Percentiles rank a stretch among this genome's conserved stretches.
phyloP scores from a whole-genome alignment of 345 rosid species.

The Hypericum androsaemum region DNA sequence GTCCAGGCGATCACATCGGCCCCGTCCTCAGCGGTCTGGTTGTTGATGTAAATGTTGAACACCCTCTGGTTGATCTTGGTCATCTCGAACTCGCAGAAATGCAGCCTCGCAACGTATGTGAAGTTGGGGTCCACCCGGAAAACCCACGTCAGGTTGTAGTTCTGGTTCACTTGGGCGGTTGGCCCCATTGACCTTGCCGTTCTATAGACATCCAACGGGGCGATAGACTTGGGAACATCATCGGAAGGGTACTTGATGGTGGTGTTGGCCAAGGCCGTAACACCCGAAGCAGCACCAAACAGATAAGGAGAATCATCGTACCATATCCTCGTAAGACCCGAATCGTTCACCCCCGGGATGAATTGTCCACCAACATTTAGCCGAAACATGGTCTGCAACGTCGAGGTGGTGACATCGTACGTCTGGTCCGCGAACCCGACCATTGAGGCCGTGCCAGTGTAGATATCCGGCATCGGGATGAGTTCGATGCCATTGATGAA shows the following conservation, averaged over 20 bases:
- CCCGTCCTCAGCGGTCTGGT: slow-evolving; percentile 14
- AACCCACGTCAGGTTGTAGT: slow-evolving; percentile 11
- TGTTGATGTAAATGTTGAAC: slow-evolving; percentile 19
- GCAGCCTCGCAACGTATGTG: slow-evolving; percentile 16
- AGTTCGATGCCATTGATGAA: slow-evolving; percentile 23
- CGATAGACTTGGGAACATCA: slow-evolving; percentile 6
- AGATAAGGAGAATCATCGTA: slow-evolving; percentile 21
- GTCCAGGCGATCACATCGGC: slow-evolving; percentile 25
- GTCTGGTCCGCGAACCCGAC: slow-evolving; percentile 13
- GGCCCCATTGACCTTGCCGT: slow-evolving; percentile 8
- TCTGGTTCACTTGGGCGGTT: background rate
- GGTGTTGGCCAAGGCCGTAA: slow-evolving; percentile 8
- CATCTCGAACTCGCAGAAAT: slow-evolving; percentile 16
- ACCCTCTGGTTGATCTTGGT: slow-evolving; percentile 14
- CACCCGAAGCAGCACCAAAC: slow-evolving; percentile 14
- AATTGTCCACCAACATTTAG: slow-evolving; percentile 20
- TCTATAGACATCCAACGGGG: slow-evolving; percentile 15
- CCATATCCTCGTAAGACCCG: slow-evolving; percentile 22
- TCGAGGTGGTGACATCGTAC: slow-evolving; percentile 6
- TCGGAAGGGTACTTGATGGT: slow-evolving; percentile 12
- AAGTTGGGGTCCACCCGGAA: slow-evolving; percentile 16
- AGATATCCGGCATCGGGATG: slow-evolving; percentile 21
- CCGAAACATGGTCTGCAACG: slow-evolving; percentile 19
- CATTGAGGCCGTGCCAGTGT: slow-evolving; percentile 5
- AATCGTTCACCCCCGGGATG: slow-evolving; percentile 17